Percentiles rank a stretch among this genome's conserved stretches.
These are phyloP conservation scores for Sporothrix globosa DNA, from an alignment of 2,329 filamentous ascomycete genomes.

Conservation along the genomic window DNA sequence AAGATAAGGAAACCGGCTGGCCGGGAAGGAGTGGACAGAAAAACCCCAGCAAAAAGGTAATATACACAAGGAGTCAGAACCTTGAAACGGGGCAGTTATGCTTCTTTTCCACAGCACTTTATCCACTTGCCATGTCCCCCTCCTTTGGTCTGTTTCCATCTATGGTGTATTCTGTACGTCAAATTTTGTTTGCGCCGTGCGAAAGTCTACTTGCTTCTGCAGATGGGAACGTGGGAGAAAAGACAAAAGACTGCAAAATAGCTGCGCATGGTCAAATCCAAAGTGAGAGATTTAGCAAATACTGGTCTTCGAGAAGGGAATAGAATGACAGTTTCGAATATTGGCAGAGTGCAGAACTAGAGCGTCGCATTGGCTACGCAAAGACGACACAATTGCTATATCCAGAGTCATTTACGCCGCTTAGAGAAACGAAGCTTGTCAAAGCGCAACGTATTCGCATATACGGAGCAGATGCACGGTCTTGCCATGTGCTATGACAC, in stretches of 20 bases:
- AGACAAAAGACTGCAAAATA: too few relatives aligned
- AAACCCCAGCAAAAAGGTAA: too few relatives aligned
- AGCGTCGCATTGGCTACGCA: background rate
- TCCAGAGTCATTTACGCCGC: too few relatives aligned
- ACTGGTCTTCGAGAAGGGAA: background rate
- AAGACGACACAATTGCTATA: too few relatives aligned
- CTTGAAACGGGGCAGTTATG: background rate
- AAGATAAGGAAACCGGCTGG: background rate
- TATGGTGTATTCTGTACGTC: background rate
- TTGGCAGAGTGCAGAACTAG: background rate
- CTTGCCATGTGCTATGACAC: background rate
- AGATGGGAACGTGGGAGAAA: too few relatives aligned
- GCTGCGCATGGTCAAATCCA: too few relatives aligned
- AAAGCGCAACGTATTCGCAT: too few relatives aligned
- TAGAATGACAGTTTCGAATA: background rate
- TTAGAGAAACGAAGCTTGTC: too few relatives aligned
- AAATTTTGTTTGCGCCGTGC: too few relatives aligned
- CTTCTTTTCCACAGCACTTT: constrained; percentile 2
- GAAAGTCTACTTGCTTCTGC: too few relatives aligned
- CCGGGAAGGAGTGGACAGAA: background rate
- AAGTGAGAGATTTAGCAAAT: background rate
- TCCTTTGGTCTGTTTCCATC: background rate
- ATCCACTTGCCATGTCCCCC: background rate
- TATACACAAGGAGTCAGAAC: too few relatives aligned
- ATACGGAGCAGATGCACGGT: background rate